Evolutionary conservation across 768 basidiomycete genomes (phyloP), one percentile per base, ranked within the genome.

Genomic region (Termitomyces sp.): DNA sequence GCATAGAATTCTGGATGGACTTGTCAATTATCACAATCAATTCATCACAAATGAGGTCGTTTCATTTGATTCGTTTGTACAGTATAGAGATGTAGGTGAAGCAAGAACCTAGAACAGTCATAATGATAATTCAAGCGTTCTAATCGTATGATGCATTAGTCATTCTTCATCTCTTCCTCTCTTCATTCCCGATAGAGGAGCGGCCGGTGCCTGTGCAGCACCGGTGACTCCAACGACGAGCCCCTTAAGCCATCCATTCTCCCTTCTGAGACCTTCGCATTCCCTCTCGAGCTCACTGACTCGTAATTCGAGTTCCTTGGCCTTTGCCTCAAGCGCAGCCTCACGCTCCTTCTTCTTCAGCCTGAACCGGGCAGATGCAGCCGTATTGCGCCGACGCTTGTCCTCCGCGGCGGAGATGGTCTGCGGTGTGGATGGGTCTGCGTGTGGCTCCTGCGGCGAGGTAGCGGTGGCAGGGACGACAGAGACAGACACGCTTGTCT

Each of bases 271-370:
- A 0, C 82, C 84, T 69, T 96, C 93, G 69, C 94, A 94, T 70
- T 96, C 93, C 68, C 88, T 81, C 74, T 97, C 94, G 14, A 97
- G 78, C 64, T 90, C 90, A 53, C 72, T 77, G 14, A 95, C 90
- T 51, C 86, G 82, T 0, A 74, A 74, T 66, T 93, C 89, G 15
- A 96, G 77, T 65, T 95, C 92, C 73, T 92, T 93, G 15, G 89
- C 84, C 63, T 84, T 85, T 42, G 77, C 80, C 71, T 96, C 94
- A 21, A 96, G 75, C 15, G 94, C 93, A 2, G 83, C 87, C 72
- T 97, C 94, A 14, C 94, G 79, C 71, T 95, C 92, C 76, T 97
- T 97, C 79, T 97, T 97, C 80, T 96, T 97, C 65, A 93, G 71
- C 56, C 93, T 81, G 79, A 97, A 97, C 8, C 93, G 88, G 32